Percentiles rank a stretch among this genome's conserved stretches.
Evolutionary conservation across 1,284 basidiomycete genomes (phyloP).

Genomic region (Trichosporon coremiiforme): DNA sequence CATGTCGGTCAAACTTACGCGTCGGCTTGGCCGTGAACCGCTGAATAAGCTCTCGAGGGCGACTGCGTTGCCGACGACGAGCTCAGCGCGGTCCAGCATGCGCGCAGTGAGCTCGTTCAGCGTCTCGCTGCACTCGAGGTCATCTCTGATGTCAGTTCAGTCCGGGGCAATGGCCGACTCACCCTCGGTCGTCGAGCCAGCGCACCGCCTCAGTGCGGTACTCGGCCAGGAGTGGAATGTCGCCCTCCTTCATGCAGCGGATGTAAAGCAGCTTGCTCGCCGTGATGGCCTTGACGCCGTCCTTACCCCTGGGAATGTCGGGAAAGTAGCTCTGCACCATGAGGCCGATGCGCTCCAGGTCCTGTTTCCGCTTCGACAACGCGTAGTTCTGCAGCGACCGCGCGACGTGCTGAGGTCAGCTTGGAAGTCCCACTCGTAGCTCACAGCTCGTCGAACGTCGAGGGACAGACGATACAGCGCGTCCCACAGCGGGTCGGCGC

Average conservation of each 20-base stretch:
- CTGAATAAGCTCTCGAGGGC: background rate
- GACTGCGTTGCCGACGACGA: background rate
- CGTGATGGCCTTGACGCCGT: conserved; percentile 11
- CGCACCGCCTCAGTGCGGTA: conserved; percentile 28
- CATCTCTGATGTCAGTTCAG: background rate
- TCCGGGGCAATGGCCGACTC: background rate
- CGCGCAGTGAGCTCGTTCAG: background rate
- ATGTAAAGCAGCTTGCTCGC: conserved; percentile 32
- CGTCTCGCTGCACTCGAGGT: background rate
- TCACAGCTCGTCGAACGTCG: conserved; percentile 32
- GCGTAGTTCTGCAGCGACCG: conserved; percentile 25
- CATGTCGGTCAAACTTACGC: background rate
- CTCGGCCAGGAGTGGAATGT: conserved; percentile 15
- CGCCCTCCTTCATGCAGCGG: conserved; percentile 26
- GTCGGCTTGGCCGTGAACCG: background rate
- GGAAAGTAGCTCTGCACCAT: conserved; percentile 40
- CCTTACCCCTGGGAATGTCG: background rate
- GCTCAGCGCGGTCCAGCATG: background rate
- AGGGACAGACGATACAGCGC: conserved; percentile 36
- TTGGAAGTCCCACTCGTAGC: background rate
- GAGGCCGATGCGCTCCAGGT: conserved; percentile 19
- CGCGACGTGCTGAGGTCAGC: conserved; percentile 31
- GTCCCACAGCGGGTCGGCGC: conserved; percentile 22
- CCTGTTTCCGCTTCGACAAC: background rate
- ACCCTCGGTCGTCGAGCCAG: conserved; percentile 15